These are phyloP conservation scores for Lentinula aciculospora DNA, from an alignment of 768 basidiomycete genomes.

Conservation along the genomic window DNA sequence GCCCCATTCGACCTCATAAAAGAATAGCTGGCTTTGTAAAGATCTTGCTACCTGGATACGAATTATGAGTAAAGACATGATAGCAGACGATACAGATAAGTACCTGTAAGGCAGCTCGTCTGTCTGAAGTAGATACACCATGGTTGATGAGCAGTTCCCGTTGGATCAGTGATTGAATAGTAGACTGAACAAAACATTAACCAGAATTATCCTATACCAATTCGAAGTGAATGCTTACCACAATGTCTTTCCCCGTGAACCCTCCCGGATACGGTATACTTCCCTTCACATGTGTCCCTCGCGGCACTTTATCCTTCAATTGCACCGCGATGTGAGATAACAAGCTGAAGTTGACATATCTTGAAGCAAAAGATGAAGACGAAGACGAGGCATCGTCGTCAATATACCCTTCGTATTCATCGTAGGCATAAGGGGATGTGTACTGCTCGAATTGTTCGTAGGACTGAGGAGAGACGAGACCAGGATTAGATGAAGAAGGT, in stretches of 20 bases:
- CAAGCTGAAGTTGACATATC: constrained; percentile 82
- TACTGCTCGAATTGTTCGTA: too few species aligned
- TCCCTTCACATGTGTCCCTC: constrained; percentile 85
- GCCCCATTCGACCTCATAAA: constrained; percentile 96
- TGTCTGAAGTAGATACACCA: constrained; percentile 67
- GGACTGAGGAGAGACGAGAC: too few species aligned
- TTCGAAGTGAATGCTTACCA: constrained; percentile 66
- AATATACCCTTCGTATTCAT: too few species aligned
- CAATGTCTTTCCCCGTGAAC: constrained; percentile 93
- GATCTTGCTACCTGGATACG: constrained; percentile 84
- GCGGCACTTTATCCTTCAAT: constrained; percentile 84
- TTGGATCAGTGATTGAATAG: constrained; percentile 84
- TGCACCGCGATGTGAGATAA: constrained; percentile 87
- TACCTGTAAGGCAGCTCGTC: constrained; percentile 74
- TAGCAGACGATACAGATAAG: constrained; percentile 51
- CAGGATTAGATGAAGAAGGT: too few species aligned
- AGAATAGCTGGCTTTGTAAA: constrained; percentile 89
- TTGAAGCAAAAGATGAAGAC: not conserved
- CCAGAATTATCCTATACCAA: not conserved
- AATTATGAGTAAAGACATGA: constrained; percentile 27
- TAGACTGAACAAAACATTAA: constrained; percentile 47
- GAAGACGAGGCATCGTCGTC: not conserved
- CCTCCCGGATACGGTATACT: constrained; percentile 86
- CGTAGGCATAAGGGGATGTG: too few species aligned
- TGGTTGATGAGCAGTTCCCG: constrained; percentile 76